Evolutionary conservation across 345 rosid genomes (phyloP).

Genomic region (Euphorbia pulcherrima): DNA sequence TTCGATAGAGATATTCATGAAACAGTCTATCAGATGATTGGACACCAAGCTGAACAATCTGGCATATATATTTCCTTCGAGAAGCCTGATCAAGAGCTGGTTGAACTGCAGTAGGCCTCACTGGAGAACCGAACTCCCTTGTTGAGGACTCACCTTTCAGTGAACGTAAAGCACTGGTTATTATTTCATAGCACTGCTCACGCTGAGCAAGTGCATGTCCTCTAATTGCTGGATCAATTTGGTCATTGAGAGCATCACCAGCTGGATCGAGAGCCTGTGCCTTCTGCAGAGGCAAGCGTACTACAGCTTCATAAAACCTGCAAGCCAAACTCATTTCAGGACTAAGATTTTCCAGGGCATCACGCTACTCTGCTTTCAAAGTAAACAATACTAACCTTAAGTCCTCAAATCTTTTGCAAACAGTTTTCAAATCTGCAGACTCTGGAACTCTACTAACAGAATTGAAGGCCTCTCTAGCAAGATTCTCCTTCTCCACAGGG

Average conservation of each 20-base stretch:
- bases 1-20: constrained; percentile 74
- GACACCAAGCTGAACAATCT: constrained; percentile 92
- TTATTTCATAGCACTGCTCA: constrained; percentile 84
- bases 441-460: constrained; percentile 85
- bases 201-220: constrained; percentile 78
- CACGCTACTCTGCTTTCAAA: constrained; percentile 20
- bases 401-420: constrained; percentile 95
- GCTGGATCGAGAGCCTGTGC: constrained; percentile 90
- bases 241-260: constrained; percentile 89
- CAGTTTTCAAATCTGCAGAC: constrained; percentile 86
- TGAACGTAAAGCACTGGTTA: constrained; percentile 68
- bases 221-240: constrained; percentile 66
- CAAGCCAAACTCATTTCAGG: constrained; percentile 22
- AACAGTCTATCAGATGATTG: constrained; percentile 86
- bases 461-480: constrained; percentile 85
- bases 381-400: constrained; percentile 54
- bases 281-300: constrained; percentile 85
- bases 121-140: constrained; percentile 56
- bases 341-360: constrained; percentile 6
- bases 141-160: constrained; percentile 50
- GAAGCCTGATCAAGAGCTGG: constrained; percentile 66
- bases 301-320: constrained; percentile 99
- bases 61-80: constrained; percentile 71
- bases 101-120: constrained; percentile 39
- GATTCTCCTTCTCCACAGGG: constrained; percentile 69